Conservation (phyloP, 371 early-diverging fungal genomes). For the Mucor racemosus region DNA sequence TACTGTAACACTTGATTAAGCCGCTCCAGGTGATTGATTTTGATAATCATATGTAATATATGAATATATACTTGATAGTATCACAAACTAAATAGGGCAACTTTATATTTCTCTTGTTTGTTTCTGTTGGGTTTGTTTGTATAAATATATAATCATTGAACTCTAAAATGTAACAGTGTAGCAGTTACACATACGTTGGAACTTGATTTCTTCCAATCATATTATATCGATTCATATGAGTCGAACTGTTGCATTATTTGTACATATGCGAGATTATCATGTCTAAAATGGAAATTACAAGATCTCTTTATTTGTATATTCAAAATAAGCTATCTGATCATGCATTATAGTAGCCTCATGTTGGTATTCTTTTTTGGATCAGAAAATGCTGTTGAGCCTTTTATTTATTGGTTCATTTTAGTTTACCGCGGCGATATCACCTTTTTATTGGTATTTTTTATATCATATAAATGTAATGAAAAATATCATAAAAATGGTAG, state of each 20-base stretch:
- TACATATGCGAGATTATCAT: constrained; percentile 10
- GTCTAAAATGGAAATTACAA: constrained; percentile 12
- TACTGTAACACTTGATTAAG: background rate
- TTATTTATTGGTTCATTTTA: background rate
- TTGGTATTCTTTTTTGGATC: constrained; percentile 2
- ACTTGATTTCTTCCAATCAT: constrained; percentile 6
- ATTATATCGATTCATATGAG: background rate
- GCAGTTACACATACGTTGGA: constrained; percentile 7
- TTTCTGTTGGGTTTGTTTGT: background rate
- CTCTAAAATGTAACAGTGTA: background rate
- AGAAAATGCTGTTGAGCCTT: background rate
- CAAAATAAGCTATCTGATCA: constrained; percentile 5
- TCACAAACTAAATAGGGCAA: background rate
- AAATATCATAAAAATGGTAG: no score
- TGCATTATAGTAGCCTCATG: constrained; percentile 7
- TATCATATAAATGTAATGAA: background rate
- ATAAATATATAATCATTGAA: background rate
- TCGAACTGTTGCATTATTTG: background rate
- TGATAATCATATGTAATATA: background rate
- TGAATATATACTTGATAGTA: background rate
- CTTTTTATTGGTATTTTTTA: background rate
- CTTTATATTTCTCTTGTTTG: background rate
- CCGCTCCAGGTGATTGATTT: background rate
- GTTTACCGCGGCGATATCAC: background rate
- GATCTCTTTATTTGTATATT: constrained; percentile 4